phyloP scores from a whole-genome alignment of 2,329 filamentous ascomycete genomes.

The Colletotrichum sp. region DNA sequence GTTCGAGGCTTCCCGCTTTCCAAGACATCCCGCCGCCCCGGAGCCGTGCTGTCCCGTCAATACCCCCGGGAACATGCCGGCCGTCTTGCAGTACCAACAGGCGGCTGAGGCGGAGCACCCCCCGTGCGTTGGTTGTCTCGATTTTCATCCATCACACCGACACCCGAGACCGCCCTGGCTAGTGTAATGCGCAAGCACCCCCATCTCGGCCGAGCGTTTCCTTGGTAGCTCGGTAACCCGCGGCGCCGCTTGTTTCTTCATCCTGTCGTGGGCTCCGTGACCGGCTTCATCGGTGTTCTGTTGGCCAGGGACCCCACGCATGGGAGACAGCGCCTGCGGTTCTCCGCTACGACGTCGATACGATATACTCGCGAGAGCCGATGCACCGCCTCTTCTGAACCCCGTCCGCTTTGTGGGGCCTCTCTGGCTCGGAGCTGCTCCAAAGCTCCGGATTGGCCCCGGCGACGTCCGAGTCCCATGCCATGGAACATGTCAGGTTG shows the following conservation, averaged over 20 bases:
- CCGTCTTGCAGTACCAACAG: not conserved
- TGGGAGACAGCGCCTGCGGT: not conserved
- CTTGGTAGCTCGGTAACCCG: not conserved
- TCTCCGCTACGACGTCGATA: not conserved
- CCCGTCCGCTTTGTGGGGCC: not conserved
- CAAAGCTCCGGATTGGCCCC: constrained; percentile 9
- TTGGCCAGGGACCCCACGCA: not conserved
- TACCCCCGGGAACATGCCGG: not conserved
- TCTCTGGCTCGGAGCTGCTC: not conserved
- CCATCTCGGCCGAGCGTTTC: not conserved
- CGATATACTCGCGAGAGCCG: not conserved
- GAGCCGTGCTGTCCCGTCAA: not conserved
- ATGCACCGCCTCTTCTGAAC: not conserved
- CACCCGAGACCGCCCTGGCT: not conserved
- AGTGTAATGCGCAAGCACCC: not conserved
- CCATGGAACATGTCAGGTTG: not conserved
- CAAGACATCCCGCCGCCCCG: not conserved
- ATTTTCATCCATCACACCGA: not conserved
- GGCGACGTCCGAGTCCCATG: not conserved
- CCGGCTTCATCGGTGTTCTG: not conserved
- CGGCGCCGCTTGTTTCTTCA: not conserved
- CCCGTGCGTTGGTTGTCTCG: not conserved
- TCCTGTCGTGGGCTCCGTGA: not conserved
- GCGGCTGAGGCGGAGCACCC: not conserved
- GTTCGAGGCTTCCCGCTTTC: not conserved